These are phyloP conservation scores for Torulaspora franciscae DNA, from an alignment of 805 yeast genomes.

Conservation along the genomic window DNA sequence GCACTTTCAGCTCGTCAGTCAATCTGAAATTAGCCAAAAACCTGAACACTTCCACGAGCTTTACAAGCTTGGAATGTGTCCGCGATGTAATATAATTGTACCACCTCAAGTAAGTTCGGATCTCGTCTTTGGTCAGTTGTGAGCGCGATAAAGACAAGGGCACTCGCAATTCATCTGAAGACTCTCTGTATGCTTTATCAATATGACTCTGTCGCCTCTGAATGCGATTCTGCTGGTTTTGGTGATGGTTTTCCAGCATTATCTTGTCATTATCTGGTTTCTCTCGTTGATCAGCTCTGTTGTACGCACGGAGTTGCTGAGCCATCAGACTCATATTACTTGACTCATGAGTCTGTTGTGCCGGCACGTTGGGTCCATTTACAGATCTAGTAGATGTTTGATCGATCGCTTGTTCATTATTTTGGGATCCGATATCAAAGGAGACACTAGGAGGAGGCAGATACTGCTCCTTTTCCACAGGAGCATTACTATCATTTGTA, in stretches of 20 bases:
- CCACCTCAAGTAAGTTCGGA: conserved; percentile 87
- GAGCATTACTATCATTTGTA: conserved; percentile 25
- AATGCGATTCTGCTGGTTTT: background rate
- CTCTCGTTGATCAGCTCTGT: background rate
- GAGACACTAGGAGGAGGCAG: conserved; percentile 50
- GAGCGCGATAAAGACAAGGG: conserved; percentile 62
- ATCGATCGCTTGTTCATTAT: background rate
- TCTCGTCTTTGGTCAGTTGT: conserved; percentile 72
- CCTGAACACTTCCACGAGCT: conserved; percentile 69
- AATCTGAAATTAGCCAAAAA: conserved; percentile 76
- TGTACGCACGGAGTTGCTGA: background rate
- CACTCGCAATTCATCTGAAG: conserved; percentile 40
- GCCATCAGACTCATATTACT: background rate
- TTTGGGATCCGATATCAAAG: conserved; percentile 35
- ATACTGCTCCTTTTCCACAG: conserved; percentile 5
- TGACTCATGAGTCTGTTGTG: background rate
- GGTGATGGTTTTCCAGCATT: conserved; percentile 5
- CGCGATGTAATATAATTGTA: conserved; percentile 77
- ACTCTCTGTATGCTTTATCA: conserved; percentile 18
- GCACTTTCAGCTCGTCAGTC: conserved; percentile 44
- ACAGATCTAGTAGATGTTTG: background rate
- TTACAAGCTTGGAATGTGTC: conserved; percentile 60
- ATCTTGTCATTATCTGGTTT: conserved; percentile 9
- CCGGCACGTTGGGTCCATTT: background rate
- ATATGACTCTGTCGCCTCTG: background rate